Conservation (phyloP, 1,284 basidiomycete genomes). For the Cystobasidium slooffiae region DNA sequence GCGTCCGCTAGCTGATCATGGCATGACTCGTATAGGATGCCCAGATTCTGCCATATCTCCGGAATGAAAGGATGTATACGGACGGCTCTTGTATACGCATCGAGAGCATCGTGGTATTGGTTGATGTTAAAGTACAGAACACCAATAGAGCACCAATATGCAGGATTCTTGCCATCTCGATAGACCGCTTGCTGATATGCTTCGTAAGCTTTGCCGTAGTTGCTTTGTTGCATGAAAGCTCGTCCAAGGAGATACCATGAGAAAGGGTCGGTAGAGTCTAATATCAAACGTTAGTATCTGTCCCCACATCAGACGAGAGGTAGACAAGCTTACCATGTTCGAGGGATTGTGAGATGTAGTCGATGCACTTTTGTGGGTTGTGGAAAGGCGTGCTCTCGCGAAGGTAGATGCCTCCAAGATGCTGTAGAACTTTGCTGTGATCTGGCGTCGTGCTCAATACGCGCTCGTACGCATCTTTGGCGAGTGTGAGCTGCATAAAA, state of each 20-base stretch:
- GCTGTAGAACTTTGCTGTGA: constrained; percentile 96
- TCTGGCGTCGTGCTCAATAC: constrained; percentile 90
- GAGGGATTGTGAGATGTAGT: constrained; percentile 90
- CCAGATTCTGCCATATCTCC: constrained; percentile 99
- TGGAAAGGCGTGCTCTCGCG: constrained; percentile 92
- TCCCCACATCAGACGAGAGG: not conserved
- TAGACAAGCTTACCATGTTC: constrained; percentile 73
- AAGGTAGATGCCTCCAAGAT: constrained; percentile 96
- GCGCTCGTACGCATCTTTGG: constrained; percentile 96
- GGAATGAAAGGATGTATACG: constrained; percentile 98
- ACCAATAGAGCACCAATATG: constrained; percentile 99
- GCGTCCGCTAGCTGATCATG: constrained; percentile 99
- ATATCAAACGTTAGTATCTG: not conserved
- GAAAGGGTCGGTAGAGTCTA: constrained; percentile 92
- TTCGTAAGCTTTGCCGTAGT: constrained; percentile 99
- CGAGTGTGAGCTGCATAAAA: constrained; percentile 73
- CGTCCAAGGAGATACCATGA: constrained; percentile 98
- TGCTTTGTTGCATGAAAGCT: constrained; percentile 98
- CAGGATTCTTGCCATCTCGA: constrained; percentile 96
- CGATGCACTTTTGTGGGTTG: constrained; percentile 91
- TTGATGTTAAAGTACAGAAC: constrained; percentile 99
- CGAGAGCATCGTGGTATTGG: constrained; percentile 96
- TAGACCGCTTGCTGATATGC: constrained; percentile 99
- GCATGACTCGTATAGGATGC: constrained; percentile 94
- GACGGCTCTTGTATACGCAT: constrained; percentile 97